Base-by-base conservation (phyloP, 2,329 filamentous ascomycete genomes). In the Apiospora aurea region DNA sequence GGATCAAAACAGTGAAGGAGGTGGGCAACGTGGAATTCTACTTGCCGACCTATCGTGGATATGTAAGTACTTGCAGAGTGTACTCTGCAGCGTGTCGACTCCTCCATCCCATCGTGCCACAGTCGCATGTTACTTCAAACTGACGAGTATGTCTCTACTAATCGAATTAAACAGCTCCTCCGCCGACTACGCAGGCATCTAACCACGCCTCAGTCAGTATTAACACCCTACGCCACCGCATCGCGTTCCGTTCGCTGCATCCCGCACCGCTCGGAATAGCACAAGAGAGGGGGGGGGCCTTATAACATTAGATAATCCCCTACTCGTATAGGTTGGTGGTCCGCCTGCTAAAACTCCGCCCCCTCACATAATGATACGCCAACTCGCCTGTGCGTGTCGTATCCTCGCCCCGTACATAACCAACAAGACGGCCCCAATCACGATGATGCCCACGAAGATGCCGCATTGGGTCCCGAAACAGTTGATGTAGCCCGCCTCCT, bases 381-480 rank as follows among this genome's bases (percentile, higher is more conserved):
- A 80, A 5, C 71, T 66, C 1, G 79, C 77, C 70, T 80, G 79
- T 2, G 29, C 67, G 61, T 80, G 78, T 46, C 79, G 75, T 53
- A 79, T 77, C 68, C 69, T 75, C 26, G 71, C 76, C 3, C 78
- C 79, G 57, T 77, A 77, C 11, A 74, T 75, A 24, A 80, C 78
- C 67, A 80, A 69, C 1, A 76, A 4, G n/a, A 71, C 71, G 67
- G 77, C 78, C 3, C 79, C 78, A 10, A 78, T 26, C 13, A 67
- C 76, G 41, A 80, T 75, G 18, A 80, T 73, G 6, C 75, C 77
- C 7, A 78, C 76, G 64, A 76, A 79, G n/a, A 80, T 77, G 26
- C 78, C 78, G 2, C 78, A 76, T 68, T 78, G 78, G 2, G 75
- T 72, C 11, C 78, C 79, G 44, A 79, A 80, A 67, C 78, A 79